Evolutionary conservation across 345 rosid species (phyloP), one percentile per base, ranked within the genome.

Genomic region (Aurinia saxatilis): DNA sequence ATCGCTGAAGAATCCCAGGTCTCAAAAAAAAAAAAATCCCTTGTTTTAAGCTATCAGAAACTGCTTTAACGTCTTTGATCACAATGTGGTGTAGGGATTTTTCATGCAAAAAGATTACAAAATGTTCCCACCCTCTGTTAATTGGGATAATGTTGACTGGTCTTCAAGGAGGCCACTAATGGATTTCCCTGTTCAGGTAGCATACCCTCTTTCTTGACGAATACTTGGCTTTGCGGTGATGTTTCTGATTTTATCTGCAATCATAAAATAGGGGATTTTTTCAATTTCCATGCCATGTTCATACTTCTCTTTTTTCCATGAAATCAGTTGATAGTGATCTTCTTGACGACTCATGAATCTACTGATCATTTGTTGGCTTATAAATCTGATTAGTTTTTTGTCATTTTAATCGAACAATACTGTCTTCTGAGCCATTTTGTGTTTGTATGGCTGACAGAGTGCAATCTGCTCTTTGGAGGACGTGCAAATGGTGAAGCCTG

Each of bases 171-270:
- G 80, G 81, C 95, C 99, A 14, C 90, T 80, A 70, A 90, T 87
- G 96, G 99, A 93, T 83, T 93, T 93, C 75, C 97, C 97, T 57
- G 90, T 93, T 73, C 99, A 93, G 99, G 97, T 90, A 49, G n/a
- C n/a, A n/a, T n/a, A n/a, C n/a, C n/a, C n/a, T n/a, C n/a, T n/a
- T n/a, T n/a, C n/a, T n/a, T n/a, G n/a, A n/a, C n/a, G n/a, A n/a
- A n/a, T n/a, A n/a, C n/a, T n/a, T n/a, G n/a, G n/a, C n/a, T n/a
- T n/a, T n/a, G n/a, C n/a, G n/a, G n/a, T n/a, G n/a, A n/a, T n/a
- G n/a, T n/a, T n/a, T n/a, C n/a, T n/a, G n/a, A n/a, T n/a, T n/a
- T n/a, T 56, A 17, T 47, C 45, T 30, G 19, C 19, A 5, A 10
- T 29, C 21, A 17, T 39, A 16, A 35, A 0, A 2, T 31, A 8